A percentile compares a stretch with the other conserved stretches of the same genome.
Evolutionary conservation across 2,329 filamentous ascomycete species (phyloP).

Genomic region (Colletotrichum tanaceti): DNA sequence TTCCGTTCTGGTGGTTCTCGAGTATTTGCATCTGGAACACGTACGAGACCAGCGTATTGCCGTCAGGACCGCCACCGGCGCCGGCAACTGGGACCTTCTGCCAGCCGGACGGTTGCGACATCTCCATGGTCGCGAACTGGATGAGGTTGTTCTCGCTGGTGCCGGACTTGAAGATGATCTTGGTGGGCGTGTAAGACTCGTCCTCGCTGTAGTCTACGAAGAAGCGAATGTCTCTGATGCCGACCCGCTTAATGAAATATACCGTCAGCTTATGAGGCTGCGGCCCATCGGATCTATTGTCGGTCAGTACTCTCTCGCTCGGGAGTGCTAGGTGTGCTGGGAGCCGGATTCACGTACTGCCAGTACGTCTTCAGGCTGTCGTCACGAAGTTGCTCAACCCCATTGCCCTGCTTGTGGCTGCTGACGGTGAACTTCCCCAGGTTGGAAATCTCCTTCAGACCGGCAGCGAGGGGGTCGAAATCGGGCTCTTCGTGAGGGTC

Average conservation of each 20-base stretch:
- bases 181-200: constrained; percentile 96
- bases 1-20: constrained; percentile 99
- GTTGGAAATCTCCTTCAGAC: constrained; percentile 86
- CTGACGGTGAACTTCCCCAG: constrained; percentile 86
- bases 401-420: constrained; percentile 83
- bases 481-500: constrained; percentile 50
- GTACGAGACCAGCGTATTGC: constrained; percentile 84
- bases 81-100: constrained; percentile 78
- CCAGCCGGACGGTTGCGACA: constrained; percentile 87
- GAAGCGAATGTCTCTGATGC: constrained; percentile 81
- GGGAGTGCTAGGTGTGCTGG: not conserved
- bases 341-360: constrained; percentile 68
- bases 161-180: constrained; percentile 88
- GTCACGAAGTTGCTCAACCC: constrained; percentile 79
- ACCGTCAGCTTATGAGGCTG: constrained; percentile 86
- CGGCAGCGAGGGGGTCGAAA: constrained; percentile 65
- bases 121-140: constrained; percentile 83
- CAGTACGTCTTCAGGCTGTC: constrained; percentile 81
- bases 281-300: constrained; percentile 79
- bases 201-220: constrained; percentile 93
- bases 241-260: constrained; percentile 86
- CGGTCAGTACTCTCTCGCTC: constrained; percentile 7
- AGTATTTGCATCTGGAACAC: constrained; percentile 90
- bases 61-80: constrained; percentile 70
- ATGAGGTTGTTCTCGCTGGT: constrained; percentile 93